Percentiles rank a stretch among this genome's conserved stretches.
Conservation (phyloP, 768 basidiomycete species). For the Kockovaella imperatae region DNA sequence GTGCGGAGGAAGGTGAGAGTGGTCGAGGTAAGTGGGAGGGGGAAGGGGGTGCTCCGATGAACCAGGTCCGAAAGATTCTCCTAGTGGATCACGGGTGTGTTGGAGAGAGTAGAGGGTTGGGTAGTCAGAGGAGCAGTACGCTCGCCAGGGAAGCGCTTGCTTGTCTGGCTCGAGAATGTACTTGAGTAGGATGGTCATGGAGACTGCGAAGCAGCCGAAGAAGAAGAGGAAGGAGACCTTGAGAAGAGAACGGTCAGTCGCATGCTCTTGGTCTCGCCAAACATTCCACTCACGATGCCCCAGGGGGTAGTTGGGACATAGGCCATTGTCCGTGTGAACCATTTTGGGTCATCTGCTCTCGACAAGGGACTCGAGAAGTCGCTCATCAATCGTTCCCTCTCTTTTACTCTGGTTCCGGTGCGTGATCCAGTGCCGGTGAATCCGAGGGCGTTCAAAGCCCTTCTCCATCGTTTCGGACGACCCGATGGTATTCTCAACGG, state of each 20-base stretch:
- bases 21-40: slow-evolving; percentile 46
- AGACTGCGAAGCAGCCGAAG: slow-evolving; percentile 70
- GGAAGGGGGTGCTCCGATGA: slow-evolving; percentile 15
- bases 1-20: slow-evolving; percentile 19
- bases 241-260: neutral
- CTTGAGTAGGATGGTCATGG: slow-evolving; percentile 77
- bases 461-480: slow-evolving; percentile 25
- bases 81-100: slow-evolving; percentile 4
- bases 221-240: slow-evolving; percentile 60
- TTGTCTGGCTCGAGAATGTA: slow-evolving; percentile 95
- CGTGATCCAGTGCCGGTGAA: neutral
- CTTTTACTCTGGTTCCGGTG: neutral
- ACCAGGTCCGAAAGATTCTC: neutral
- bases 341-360: slow-evolving; percentile 11
- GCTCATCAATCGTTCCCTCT: slow-evolving; percentile 23
- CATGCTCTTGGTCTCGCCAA: neutral
- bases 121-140: slow-evolving; percentile 65
- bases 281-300: slow-evolving; percentile 22
- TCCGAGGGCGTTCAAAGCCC: slow-evolving; percentile 12
- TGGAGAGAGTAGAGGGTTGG: slow-evolving; percentile 38
- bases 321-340: slow-evolving; percentile 17
- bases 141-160: slow-evolving; percentile 84
- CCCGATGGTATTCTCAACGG: slow-evolving; percentile 6
- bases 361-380: neutral
- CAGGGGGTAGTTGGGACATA: slow-evolving; percentile 28